These are phyloP conservation scores for Coniosporium apollinis DNA, from an alignment of 495 filamentous ascomycete genomes.

Conservation along the genomic window DNA sequence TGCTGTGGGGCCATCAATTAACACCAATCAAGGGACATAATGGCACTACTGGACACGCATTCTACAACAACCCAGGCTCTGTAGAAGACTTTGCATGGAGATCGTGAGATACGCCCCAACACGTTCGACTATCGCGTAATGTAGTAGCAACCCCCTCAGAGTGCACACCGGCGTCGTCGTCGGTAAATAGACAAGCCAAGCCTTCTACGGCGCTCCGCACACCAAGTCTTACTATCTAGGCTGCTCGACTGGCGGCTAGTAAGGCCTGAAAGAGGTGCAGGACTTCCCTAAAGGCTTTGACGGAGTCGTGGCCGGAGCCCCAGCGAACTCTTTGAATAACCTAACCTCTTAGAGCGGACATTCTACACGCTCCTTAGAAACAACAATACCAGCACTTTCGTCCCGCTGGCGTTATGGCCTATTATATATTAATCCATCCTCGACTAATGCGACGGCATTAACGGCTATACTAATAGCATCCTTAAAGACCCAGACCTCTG, in stretches of 20 bases:
- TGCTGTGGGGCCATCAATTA: no score
- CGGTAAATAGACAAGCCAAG: constrained; percentile 31
- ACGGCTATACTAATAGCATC: constrained; percentile 17
- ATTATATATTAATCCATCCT: constrained; percentile 15
- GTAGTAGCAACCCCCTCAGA: neutral
- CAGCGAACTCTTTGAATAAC: neutral
- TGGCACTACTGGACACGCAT: constrained; percentile 33
- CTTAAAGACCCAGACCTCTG: constrained; percentile 18
- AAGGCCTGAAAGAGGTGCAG: constrained; percentile 35
- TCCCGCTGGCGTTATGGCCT: constrained; percentile 15
- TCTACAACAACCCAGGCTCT: constrained; percentile 34
- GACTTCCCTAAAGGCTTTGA: constrained; percentile 33
- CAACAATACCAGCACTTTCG: no score
- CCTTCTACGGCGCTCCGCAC: constrained; percentile 29
- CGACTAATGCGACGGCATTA: constrained; percentile 16
- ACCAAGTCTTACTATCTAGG: constrained; percentile 36
- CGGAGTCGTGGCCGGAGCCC: constrained; percentile 26
- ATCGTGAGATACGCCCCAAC: neutral
- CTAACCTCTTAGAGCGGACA: neutral
- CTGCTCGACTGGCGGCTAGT: constrained; percentile 38
- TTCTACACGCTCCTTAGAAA: constrained; percentile 34
- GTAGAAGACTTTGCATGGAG: constrained; percentile 23
- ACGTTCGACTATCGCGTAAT: no score
- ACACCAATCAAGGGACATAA: constrained; percentile 38
- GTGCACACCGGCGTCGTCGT: constrained; percentile 7